Evolutionary conservation across 192 early-diverging fungal species (phyloP).

Genomic region (Coemansia sp.): DNA sequence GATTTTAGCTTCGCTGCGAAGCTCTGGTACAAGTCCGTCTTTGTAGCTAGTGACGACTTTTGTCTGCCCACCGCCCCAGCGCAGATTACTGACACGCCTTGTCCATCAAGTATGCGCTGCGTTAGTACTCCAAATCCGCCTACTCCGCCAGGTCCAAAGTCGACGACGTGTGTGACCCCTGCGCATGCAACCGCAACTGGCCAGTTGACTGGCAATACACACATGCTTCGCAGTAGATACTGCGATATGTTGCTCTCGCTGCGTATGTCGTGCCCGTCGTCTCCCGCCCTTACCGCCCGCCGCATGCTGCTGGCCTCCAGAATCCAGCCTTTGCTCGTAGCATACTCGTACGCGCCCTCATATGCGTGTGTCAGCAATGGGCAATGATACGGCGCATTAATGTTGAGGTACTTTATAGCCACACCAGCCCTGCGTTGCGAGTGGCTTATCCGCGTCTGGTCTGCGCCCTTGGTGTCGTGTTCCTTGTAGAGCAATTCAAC

Average conservation of each 20-base stretch:
- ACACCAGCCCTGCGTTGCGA: constrained; percentile 81
- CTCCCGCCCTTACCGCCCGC: constrained; percentile 73
- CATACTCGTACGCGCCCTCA: constrained; percentile 9
- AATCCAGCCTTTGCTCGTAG: constrained; percentile 29
- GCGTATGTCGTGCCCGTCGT: constrained; percentile 81
- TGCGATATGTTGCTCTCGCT: constrained; percentile 59
- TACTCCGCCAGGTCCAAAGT: constrained; percentile 89
- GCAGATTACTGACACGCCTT: constrained; percentile 65
- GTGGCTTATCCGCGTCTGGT: constrained; percentile 74
- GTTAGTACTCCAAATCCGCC: constrained; percentile 85
- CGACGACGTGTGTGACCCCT: constrained; percentile 82
- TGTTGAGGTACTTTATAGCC: constrained; percentile 79
- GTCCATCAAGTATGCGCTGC: constrained; percentile 86
- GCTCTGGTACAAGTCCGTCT: constrained; percentile 73
- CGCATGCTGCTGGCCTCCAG: constrained; percentile 23
- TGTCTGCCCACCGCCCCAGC: constrained; percentile 19
- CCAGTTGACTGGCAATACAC: constrained; percentile 65
- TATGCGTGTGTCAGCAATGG: constrained; percentile 6
- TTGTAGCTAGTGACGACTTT: constrained; percentile 69
- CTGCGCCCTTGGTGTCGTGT: constrained; percentile 13
- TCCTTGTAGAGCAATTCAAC: constrained; percentile 9
- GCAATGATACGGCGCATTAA: constrained; percentile 83
- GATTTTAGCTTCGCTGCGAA: constrained; percentile 65
- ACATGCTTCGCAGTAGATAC: constrained; percentile 71
- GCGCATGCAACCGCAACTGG: constrained; percentile 58